These are phyloP conservation scores for Coniferiporia sulphurascens DNA, from an alignment of 1,284 basidiomycete species.

Conservation along the genomic window DNA sequence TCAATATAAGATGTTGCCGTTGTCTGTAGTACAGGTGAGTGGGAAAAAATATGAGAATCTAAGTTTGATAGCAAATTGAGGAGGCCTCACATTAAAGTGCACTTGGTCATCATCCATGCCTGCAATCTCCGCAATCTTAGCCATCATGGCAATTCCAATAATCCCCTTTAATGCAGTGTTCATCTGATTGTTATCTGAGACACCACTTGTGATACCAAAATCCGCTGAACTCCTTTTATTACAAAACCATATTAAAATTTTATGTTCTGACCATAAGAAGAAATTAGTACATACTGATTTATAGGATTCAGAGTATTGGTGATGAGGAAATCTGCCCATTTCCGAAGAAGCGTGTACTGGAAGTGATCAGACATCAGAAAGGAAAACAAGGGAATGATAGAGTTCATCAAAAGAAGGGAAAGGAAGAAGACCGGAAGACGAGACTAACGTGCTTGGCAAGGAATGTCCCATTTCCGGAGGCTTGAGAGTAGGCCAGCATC, in stretches of 20 bases:
- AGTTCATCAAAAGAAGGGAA: neutral
- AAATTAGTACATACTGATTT: slow-evolving; percentile 2
- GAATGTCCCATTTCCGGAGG: slow-evolving; percentile 8
- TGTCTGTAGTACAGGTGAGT: slow-evolving; percentile 21
- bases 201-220: slow-evolving; percentile 1
- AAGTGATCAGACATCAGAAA: neutral
- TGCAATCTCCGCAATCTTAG: slow-evolving; percentile 4
- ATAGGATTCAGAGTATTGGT: slow-evolving; percentile 8
- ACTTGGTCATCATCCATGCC: neutral
- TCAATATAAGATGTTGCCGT: slow-evolving; percentile 8
- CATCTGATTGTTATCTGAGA: slow-evolving; percentile 9
- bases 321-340: slow-evolving; percentile 14
- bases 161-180: slow-evolving; percentile 16
- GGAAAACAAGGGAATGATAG: slow-evolving; percentile 20
- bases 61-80: neutral
- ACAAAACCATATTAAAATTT: neutral
- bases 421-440: too few relatives aligned
- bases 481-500: slow-evolving; percentile 14
- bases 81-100: slow-evolving; percentile 25
- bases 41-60: neutral
- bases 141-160: slow-evolving; percentile 14
- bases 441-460: slow-evolving; percentile 5
- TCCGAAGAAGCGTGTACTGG: slow-evolving; percentile 6
- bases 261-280: neutral
- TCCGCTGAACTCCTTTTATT: neutral